Conservation (phyloP, 331 rosid species). For the Rosa hybrid region DNA sequence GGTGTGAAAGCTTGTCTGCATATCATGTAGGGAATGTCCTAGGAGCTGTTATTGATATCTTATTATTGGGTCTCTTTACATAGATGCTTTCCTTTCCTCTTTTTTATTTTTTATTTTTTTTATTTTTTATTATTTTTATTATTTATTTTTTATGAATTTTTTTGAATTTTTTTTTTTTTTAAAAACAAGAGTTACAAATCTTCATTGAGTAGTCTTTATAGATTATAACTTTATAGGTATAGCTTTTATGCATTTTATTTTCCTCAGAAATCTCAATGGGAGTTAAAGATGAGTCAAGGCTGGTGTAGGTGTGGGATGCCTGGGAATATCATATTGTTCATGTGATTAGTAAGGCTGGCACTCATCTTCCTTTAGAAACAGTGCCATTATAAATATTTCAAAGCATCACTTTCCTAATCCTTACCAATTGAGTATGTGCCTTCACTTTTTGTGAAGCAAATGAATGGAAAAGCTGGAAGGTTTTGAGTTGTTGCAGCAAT, state of each 20-base stretch:
- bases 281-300: slow-evolving; percentile 4
- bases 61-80: neutral
- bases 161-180: neutral
- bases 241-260: neutral
- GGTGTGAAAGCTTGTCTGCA: neutral
- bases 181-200: neutral
- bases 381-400: neutral
- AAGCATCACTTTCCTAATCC: neutral
- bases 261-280: neutral
- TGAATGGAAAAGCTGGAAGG: neutral
- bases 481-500: neutral
- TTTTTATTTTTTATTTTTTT: no score
- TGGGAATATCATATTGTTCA: slow-evolving; percentile 17
- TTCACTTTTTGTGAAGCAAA: slow-evolving; percentile 5
- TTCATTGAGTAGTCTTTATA: neutral
- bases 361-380: neutral
- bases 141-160: neutral
- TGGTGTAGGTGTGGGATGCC: neutral
- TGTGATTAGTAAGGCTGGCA: slow-evolving; percentile 7
- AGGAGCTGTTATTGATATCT: neutral
- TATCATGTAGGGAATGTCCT: neutral
- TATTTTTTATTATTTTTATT: no score
- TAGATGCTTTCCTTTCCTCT: neutral
- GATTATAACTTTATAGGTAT: neutral
- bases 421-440: slow-evolving; percentile 9